Percentiles rank a stretch among this genome's conserved stretches.
phyloP scores from a whole-genome alignment of 768 basidiomycete genomes.

The Trametes elegans region DNA sequence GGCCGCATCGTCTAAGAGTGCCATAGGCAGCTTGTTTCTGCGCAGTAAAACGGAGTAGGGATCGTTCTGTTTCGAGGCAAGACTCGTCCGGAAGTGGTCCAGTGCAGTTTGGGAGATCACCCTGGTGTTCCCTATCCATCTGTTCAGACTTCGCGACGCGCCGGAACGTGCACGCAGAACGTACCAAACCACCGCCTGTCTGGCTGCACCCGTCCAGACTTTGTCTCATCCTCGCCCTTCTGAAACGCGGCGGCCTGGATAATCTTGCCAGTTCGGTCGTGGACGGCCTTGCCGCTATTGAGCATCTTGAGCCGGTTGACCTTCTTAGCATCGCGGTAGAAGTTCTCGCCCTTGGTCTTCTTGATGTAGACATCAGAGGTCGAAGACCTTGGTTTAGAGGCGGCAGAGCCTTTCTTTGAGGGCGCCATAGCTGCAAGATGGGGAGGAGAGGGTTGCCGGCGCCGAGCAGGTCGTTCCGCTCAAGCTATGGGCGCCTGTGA shows the following conservation, averaged over 20 bases:
- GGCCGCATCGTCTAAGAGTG: conserved; percentile 84
- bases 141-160: background rate
- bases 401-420: conserved; percentile 26
- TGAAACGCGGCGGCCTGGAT: conserved; percentile 93
- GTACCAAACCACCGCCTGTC: conserved; percentile 97
- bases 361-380: conserved; percentile 51
- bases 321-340: conserved; percentile 95
- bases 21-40: conserved; percentile 97
- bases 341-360: conserved; percentile 91
- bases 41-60: conserved; percentile 94
- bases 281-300: conserved; percentile 85
- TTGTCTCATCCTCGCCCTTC: conserved; percentile 89
- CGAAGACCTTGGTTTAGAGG: conserved; percentile 28
- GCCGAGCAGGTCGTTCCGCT: too few relatives aligned
- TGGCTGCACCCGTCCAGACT: conserved; percentile 88
- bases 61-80: conserved; percentile 82
- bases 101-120: conserved; percentile 96
- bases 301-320: conserved; percentile 88
- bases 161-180: conserved; percentile 34
- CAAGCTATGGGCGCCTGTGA: background rate
- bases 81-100: conserved; percentile 92
- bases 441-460: too few relatives aligned
- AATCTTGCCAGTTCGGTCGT: conserved; percentile 91
- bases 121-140: conserved; percentile 82
- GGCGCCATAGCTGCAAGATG: conserved; percentile 31